Evolutionary conservation across 2,329 filamentous ascomycete species (phyloP), one percentile per base, ranked within the genome.

Genomic region (Ustulina deusta): DNA sequence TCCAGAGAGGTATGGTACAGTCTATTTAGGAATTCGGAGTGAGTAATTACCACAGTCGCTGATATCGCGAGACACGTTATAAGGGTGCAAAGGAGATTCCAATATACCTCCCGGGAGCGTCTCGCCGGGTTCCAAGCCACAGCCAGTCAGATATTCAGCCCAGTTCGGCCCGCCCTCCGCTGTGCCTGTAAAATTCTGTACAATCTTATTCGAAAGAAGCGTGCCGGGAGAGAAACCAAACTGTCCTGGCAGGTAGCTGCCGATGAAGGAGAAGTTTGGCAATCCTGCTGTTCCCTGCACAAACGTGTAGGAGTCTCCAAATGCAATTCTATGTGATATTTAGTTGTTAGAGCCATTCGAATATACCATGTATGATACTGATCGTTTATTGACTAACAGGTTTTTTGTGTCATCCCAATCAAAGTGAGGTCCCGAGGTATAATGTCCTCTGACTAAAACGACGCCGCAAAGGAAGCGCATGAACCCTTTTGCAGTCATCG

Each of bases 161-260:
- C 85, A 88, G 63, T 87, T 86, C 0, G 85, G 83, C 0, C 85
- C 85, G 1, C 84, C 85, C 61, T 84, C 82, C 20, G 84, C 84
- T 0, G 83, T 84, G n/a, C 77, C 77, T 2, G 80, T 83, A 69
- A 83, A 81, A 44, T 87, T 86, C 48, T 87, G 84, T 1, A 86
- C 81, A 65, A 87, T 87, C 65, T 80, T 76, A 71, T 85, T 78
- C 1, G 76, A 76, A 15, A 87, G 77, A 0, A 87, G 79, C 15
- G 81, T 75, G 7, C 78, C 61, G 0, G 82, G 75, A 0, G 81
- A 81, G 71, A 83, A 87, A 29, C 79, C 76, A 36, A 83, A 80
- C 64, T 85, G 78, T n/a, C 44, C 61, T 17, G 62, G 66, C 9
- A 83, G 76, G 54, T 80, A 78, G 68, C 85, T 83, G n/a, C 84